Evolutionary conservation across 768 basidiomycete genomes (phyloP), one percentile per base, ranked within the genome.

Genomic region (Artomyces pyxidatus): DNA sequence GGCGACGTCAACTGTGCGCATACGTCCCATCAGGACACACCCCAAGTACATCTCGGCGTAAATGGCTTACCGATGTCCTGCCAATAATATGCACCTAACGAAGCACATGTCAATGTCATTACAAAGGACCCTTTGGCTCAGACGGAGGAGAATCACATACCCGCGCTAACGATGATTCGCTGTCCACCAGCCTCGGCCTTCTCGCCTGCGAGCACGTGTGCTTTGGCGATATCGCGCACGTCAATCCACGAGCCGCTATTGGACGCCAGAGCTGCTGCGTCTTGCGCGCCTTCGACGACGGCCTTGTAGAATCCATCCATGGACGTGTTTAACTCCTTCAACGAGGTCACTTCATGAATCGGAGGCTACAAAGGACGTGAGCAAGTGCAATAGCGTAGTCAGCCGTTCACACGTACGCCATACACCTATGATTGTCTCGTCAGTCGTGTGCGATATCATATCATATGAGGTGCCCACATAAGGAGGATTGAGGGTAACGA

Each of bases 401-500:
- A 14, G n/a, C n/a, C n/a, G n/a, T n/a, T n/a, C n/a, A n/a, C n/a
- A 7, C 32, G 12, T 35, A 35, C 32, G 17, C 32, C 32, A 35
- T 14, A 35, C 4, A 35, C 17, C 32, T 35, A 17, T 7, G 17
- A 6, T 2, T 35, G n/a, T n/a, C n/a, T n/a, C n/a, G n/a, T n/a
- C n/a, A n/a, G 32, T 35, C 14, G 32, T 35, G 14, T 14, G 32
- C 32, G 5, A 35, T 4, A 17, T 35, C 32, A 12, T 14, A 12
- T n/a, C n/a, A n/a, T n/a, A n/a, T n/a, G n/a, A n/a, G n/a, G n/a
- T n/a, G 32, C 68, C 59, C 29, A 68, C 70, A 26, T 52, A 65
- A 38, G 74, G 68, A 22, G 75, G 74, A 53, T 66, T 64, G 42
- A 74, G 52, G 1, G 62, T 61, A 2, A 64, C 61, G 42, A 77